Evolutionary conservation across 306 rosid species (phyloP).

Genomic region (Sesbania bispinosa): DNA sequence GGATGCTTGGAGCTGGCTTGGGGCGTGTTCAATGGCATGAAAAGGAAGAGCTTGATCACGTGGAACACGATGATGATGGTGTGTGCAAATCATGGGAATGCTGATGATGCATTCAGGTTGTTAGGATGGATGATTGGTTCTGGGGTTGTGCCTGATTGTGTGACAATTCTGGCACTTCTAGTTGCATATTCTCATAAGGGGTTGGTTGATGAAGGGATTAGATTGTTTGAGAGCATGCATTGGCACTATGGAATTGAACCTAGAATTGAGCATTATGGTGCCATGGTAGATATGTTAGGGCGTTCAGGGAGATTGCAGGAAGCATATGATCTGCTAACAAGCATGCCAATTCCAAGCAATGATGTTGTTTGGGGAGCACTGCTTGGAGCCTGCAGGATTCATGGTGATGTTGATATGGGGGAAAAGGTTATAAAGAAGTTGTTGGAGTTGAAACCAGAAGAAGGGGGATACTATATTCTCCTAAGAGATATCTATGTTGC

Average conservation of each 20-base stretch:
- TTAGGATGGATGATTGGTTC: slow-evolving; percentile 39
- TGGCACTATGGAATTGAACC: slow-evolving; percentile 43
- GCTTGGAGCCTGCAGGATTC: slow-evolving; percentile 54
- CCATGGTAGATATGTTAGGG: slow-evolving; percentile 60
- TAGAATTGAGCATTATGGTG: slow-evolving; percentile 58
- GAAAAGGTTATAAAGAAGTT: slow-evolving; percentile 43
- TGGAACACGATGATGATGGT: slow-evolving; percentile 60
- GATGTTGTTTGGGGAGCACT: slow-evolving; percentile 55
- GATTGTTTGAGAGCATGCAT: slow-evolving; percentile 49
- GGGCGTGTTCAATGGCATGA: slow-evolving; percentile 43
- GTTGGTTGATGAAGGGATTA: slow-evolving; percentile 47
- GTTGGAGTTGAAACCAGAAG: slow-evolving; percentile 55
- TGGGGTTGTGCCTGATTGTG: slow-evolving; percentile 43
- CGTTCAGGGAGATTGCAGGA: slow-evolving; percentile 58
- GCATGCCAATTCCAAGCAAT: slow-evolving; percentile 43
- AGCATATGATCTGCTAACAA: slow-evolving; percentile 43
- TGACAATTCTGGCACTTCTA: slow-evolving; percentile 47
- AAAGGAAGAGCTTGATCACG: slow-evolving; percentile 46
- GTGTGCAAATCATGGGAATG: slow-evolving; percentile 52
- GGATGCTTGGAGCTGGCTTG: slow-evolving; percentile 56
- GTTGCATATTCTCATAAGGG: slow-evolving; percentile 59
- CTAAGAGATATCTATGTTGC: slow-evolving; percentile 54
- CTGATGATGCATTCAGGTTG: slow-evolving; percentile 40
- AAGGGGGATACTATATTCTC: slow-evolving; percentile 57
- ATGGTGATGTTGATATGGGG: slow-evolving; percentile 51